These are phyloP conservation scores for Porphyra umbilicalis DNA, from an alignment of 31 red algal genomes.

Conservation along the genomic window DNA sequence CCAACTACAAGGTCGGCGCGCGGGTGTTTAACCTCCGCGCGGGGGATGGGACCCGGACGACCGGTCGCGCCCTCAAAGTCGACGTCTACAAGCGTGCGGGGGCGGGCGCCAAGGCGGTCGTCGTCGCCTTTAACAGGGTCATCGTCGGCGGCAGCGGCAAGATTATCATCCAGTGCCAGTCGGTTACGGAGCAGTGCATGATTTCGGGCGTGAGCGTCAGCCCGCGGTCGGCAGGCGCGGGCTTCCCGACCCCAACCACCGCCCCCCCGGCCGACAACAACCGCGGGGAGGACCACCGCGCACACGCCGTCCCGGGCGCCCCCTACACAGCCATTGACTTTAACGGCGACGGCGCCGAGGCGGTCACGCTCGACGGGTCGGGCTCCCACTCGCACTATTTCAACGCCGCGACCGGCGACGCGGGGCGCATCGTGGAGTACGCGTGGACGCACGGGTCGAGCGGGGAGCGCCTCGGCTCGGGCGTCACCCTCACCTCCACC, in stretches of 20 bases:
- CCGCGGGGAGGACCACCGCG: slow-evolving; percentile 51
- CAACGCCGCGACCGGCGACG: slow-evolving; percentile 33
- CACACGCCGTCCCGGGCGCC: slow-evolving; percentile 63
- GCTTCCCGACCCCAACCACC: not conserved
- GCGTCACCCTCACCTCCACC: slow-evolving; percentile 5
- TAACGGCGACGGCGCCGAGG: slow-evolving; percentile 9
- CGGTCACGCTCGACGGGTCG: slow-evolving; percentile 34
- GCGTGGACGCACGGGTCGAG: slow-evolving; percentile 28
- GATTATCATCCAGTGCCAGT: not conserved
- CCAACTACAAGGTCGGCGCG: not conserved
- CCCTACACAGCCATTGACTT: slow-evolving; percentile 26
- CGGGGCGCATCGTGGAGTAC: slow-evolving; percentile 31
- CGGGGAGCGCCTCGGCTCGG: slow-evolving; percentile 8
- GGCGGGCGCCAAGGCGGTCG: not conserved
- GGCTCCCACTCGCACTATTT: slow-evolving; percentile 66
- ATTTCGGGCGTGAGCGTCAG: not conserved
- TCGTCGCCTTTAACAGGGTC: not conserved
- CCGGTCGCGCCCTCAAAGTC: not conserved
- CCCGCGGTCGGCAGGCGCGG: not conserved
- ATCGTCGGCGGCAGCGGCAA: not conserved
- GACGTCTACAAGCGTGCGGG: not conserved
- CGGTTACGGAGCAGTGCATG: not conserved
- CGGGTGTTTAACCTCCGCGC: not conserved
- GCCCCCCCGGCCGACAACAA: not conserved
- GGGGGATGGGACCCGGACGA: not conserved